A percentile compares a stretch with the other conserved stretches of the same genome.
phyloP scores from a whole-genome alignment of 345 rosid genomes.

The Iberis pinnata region DNA sequence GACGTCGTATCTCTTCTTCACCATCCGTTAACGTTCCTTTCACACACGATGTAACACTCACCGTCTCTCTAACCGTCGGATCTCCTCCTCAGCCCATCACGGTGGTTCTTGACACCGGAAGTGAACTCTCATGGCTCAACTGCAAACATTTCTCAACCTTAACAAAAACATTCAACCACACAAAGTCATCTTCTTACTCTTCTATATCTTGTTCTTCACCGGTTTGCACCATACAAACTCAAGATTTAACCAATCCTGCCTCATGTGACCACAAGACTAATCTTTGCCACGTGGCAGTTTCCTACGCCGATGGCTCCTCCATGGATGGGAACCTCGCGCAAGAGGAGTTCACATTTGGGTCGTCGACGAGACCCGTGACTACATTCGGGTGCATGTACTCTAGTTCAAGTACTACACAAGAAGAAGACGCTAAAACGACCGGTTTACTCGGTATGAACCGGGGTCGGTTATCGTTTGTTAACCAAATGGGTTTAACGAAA shows the following conservation, averaged over 20 bases:
- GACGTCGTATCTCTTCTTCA: conserved; percentile 17
- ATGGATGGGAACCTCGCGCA: conserved; percentile 53
- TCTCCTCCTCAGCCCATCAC: conserved; percentile 55
- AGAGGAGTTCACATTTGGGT: conserved; percentile 39
- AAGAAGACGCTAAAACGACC: conserved; percentile 39
- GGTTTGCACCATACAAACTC: conserved; percentile 44
- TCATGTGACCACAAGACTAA: conserved; percentile 36
- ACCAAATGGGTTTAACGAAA: conserved; percentile 54
- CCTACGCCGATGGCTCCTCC: conserved; percentile 57
- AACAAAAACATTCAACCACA: conserved; percentile 32
- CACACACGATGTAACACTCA: conserved; percentile 49
- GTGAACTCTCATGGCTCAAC: conserved; percentile 73
- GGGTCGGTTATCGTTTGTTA: conserved; percentile 59
- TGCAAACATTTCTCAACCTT: conserved; percentile 35
- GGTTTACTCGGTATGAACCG: conserved; percentile 75
- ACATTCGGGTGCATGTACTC: conserved; percentile 66
- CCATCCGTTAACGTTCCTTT: conserved; percentile 38
- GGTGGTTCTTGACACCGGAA: conserved; percentile 75
- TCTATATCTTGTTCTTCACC: conserved; percentile 41
- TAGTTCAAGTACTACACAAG: conserved; percentile 38
- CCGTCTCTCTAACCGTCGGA: conserved; percentile 56
- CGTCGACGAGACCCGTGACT: conserved; percentile 25
- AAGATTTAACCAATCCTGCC: conserved; percentile 42
- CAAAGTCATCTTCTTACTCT: conserved; percentile 40
- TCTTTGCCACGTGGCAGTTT: conserved; percentile 45